Evolutionary conservation across 2,329 filamentous ascomycete genomes (phyloP).

Genomic region (Phaeosphaeria sp.): DNA sequence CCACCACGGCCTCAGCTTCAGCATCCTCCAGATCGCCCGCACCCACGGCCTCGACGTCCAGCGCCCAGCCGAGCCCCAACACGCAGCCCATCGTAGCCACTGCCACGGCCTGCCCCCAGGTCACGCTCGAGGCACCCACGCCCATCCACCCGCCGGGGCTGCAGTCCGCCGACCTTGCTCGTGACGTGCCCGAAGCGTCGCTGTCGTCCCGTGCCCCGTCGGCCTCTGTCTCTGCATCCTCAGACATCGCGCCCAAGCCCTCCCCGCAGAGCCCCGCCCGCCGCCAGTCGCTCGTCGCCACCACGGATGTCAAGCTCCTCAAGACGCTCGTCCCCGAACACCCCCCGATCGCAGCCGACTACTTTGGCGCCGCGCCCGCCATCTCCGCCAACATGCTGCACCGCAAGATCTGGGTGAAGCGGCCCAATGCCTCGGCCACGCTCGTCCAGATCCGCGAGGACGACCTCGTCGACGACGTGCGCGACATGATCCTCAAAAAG

Average conservation of each 20-base stretch:
- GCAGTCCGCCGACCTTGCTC: slow-evolving; percentile 20
- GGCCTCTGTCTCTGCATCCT: background rate
- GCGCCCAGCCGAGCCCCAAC: background rate
- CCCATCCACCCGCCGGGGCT: slow-evolving; percentile 30
- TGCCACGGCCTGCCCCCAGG: slow-evolving; percentile 23
- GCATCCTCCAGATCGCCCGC: slow-evolving; percentile 17
- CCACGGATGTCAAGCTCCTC: slow-evolving; percentile 54
- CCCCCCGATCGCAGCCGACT: slow-evolving; percentile 45
- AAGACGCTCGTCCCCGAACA: slow-evolving; percentile 58
- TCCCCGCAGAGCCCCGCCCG: slow-evolving; percentile 53
- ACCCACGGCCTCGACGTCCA: background rate
- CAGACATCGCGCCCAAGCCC: slow-evolving; percentile 22
- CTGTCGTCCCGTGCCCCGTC: slow-evolving; percentile 8
- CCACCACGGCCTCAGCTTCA: background rate
- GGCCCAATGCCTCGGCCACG: slow-evolving; percentile 84
- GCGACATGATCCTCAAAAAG: slow-evolving; percentile 90
- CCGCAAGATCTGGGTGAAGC: slow-evolving; percentile 94
- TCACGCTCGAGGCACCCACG: slow-evolving; percentile 46
- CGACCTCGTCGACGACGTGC: slow-evolving; percentile 91
- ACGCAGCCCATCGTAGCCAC: background rate
- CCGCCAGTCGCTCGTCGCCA: slow-evolving; percentile 48
- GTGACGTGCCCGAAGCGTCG: slow-evolving; percentile 15
- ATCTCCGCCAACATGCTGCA: slow-evolving; percentile 52
- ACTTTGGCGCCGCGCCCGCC: slow-evolving; percentile 45
- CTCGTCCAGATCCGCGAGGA: slow-evolving; percentile 85